A percentile compares a stretch with the other conserved stretches of the same genome.
These are phyloP conservation scores for Aspergillus baeticus DNA, from an alignment of 495 filamentous ascomycete genomes.

Conservation along the genomic window DNA sequence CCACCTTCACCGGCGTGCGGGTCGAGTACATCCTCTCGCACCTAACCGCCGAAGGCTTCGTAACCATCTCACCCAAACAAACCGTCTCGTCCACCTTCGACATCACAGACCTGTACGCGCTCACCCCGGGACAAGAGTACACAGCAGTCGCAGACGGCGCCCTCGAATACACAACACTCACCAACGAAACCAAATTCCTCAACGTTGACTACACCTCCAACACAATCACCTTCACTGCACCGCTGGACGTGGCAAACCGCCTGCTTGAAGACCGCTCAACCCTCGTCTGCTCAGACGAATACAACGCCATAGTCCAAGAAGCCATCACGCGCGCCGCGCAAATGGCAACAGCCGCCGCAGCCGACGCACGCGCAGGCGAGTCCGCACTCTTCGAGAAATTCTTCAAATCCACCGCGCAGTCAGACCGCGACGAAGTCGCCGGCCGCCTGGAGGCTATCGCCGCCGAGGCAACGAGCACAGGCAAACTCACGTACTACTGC, in stretches of 20 bases:
- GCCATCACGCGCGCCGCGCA: conserved; percentile 14
- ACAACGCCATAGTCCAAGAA: conserved; percentile 7
- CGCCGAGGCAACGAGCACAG: conserved; percentile 13
- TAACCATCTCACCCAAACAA: conserved; percentile 14
- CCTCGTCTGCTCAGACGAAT: conserved; percentile 15
- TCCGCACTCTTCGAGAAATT: conserved; percentile 16
- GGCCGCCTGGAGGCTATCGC: conserved; percentile 19
- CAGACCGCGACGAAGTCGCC: conserved; percentile 12
- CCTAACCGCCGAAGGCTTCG: conserved; percentile 15
- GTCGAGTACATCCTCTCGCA: conserved; percentile 17
- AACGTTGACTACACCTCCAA: conserved; percentile 13
- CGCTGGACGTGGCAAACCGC: neutral
- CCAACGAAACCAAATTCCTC: conserved; percentile 8
- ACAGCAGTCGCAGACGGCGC: conserved; percentile 10
- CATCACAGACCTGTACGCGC: conserved; percentile 13
- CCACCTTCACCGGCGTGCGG: conserved; percentile 12
- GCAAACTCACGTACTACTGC: conserved; percentile 19
- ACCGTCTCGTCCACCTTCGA: conserved; percentile 18
- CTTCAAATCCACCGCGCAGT: conserved; percentile 15
- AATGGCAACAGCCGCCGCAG: conserved; percentile 19
- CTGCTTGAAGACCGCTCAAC: conserved; percentile 9
- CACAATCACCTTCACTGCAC: conserved; percentile 10
- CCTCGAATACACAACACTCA: conserved; percentile 14
- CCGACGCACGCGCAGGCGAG: conserved; percentile 13
- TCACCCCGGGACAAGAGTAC: conserved; percentile 11